Conservation (phyloP, 108 stramenopile genomes). For the Cylindrotheca closterium region DNA sequence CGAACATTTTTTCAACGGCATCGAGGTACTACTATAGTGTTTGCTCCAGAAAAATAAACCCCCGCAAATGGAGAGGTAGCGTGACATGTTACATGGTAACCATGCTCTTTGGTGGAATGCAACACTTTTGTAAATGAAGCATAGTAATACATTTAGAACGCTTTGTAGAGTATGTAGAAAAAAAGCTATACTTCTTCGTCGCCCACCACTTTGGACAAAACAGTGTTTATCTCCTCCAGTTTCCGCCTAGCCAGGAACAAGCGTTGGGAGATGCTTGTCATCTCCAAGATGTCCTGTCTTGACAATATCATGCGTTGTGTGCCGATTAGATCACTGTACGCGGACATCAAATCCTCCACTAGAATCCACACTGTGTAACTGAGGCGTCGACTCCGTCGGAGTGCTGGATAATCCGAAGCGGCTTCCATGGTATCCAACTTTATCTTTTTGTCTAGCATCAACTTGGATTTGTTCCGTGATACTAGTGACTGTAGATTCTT, state of each 20-base stretch:
- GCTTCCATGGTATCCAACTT: not conserved
- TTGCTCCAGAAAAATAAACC: too few species aligned
- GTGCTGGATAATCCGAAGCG: not conserved
- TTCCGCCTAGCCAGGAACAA: not conserved
- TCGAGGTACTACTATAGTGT: too few species aligned
- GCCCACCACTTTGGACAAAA: not conserved
- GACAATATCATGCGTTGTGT: not conserved
- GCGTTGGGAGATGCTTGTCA: not conserved
- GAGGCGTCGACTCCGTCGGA: not conserved
- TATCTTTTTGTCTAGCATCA: not conserved
- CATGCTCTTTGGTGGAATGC: too few species aligned
- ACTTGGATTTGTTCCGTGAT: not conserved
- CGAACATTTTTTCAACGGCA: too few species aligned
- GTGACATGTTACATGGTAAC: too few species aligned
- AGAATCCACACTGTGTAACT: not conserved
- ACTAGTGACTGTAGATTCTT: not conserved
- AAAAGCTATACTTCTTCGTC: not conserved
- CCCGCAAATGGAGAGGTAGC: too few species aligned
- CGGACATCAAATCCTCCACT: not conserved
- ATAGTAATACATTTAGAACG: too few species aligned
- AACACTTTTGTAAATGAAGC: too few species aligned
- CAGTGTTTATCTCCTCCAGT: not conserved
- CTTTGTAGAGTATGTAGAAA: too few species aligned
- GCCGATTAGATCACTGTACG: not conserved
- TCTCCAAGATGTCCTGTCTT: not conserved